A percentile compares a stretch with the other conserved stretches of the same genome.
phyloP scores from a whole-genome alignment of 805 yeast genomes.

The Grigorovia yakushimaensis region DNA sequence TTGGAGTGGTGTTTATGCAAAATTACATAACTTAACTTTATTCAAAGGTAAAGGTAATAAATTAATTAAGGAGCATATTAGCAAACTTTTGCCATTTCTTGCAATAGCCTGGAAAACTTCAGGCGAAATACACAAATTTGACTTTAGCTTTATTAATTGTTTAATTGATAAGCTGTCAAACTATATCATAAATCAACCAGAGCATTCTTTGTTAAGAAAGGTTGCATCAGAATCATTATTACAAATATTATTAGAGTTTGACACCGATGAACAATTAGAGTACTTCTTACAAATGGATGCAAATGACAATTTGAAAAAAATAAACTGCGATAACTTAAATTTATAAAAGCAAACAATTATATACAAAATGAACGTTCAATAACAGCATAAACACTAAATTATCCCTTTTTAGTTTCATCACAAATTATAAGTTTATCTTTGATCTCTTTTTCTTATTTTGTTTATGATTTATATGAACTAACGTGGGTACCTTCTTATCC shows the following conservation, averaged over 20 bases:
- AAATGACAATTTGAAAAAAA: neutral
- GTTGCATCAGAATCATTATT: constrained; percentile 13
- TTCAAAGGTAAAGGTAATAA: constrained; percentile 2
- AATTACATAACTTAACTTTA: constrained; percentile 6
- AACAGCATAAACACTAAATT: neutral
- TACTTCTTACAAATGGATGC: neutral
- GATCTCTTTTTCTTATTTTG: neutral
- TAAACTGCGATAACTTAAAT: neutral
- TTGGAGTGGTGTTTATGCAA: constrained; percentile 8
- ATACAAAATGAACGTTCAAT: neutral
- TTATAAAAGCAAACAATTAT: neutral
- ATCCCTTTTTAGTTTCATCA: too few species aligned
- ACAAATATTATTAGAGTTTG: constrained; percentile 14
- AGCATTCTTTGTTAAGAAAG: constrained; percentile 4
- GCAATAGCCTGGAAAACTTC: constrained; percentile 7
- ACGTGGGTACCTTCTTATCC: neutral
- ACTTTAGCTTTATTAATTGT: constrained; percentile 4
- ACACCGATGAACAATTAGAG: constrained; percentile 1
- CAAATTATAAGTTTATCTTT: neutral
- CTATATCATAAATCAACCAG: neutral
- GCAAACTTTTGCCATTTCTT: constrained; percentile 38
- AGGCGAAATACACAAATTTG: neutral
- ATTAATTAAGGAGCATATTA: constrained; percentile 1
- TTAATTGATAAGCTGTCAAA: constrained; percentile 5
- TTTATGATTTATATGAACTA: neutral